A percentile compares a stretch with the other conserved stretches of the same genome.
Conservation (phyloP, 2,329 filamentous ascomycete species). For the Aspergillus sp. region DNA sequence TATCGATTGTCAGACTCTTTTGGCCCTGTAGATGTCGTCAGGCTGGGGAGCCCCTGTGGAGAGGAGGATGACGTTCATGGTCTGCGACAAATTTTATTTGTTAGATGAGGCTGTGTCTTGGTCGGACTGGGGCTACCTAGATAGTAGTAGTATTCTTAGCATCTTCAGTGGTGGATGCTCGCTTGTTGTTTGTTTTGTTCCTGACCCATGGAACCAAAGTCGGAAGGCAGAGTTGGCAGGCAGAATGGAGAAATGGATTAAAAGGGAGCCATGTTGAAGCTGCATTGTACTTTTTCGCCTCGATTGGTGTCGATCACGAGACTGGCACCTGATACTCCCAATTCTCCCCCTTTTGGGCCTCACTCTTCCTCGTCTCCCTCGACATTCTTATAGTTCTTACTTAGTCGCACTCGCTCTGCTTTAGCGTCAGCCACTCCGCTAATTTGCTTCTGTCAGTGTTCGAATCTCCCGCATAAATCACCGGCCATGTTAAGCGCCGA, state of each 20-base stretch:
- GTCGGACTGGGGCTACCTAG: neutral
- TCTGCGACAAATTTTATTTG: neutral
- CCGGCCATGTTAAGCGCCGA: slow-evolving; percentile 13
- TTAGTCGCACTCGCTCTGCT: neutral
- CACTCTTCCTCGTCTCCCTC: neutral
- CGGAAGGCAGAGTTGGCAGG: neutral
- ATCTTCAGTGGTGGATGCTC: neutral
- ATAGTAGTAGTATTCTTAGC: neutral
- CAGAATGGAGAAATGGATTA: neutral
- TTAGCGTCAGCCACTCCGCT: neutral
- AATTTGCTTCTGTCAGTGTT: neutral
- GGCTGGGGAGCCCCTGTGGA: no score
- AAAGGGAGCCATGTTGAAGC: neutral
- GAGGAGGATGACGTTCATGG: neutral
- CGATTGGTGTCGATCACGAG: neutral
- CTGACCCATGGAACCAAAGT: neutral
- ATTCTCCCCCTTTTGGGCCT: neutral
- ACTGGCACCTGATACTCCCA: neutral
- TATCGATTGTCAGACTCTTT: slow-evolving; percentile 10
- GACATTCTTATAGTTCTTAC: neutral
- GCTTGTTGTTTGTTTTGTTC: neutral
- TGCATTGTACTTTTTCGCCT: neutral
- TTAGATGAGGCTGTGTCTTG: neutral
- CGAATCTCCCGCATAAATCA: neutral
- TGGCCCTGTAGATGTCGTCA: no score